Conservation (phyloP, 257 asterid genomes). For the Sherardia arvensis region DNA sequence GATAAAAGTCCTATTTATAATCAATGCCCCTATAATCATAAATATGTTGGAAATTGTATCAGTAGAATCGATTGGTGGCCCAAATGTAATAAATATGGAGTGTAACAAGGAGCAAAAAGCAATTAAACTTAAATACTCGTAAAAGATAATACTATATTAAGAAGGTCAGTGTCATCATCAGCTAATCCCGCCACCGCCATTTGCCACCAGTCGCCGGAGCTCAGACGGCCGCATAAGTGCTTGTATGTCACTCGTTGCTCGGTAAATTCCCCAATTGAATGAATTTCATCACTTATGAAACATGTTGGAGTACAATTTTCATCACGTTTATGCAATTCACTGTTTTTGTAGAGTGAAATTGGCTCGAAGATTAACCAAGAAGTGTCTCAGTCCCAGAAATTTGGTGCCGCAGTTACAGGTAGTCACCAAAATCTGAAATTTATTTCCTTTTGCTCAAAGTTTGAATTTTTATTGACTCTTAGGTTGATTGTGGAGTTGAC, state of each 20-base stretch:
- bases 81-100: no score
- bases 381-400: constrained; percentile 17
- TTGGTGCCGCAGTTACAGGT: constrained; percentile 16
- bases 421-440: not conserved
- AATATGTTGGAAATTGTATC: no score
- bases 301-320: not conserved
- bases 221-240: constrained; percentile 20
- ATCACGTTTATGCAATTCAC: not conserved
- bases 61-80: no score
- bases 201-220: constrained; percentile 8
- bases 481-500: not conserved
- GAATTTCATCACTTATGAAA: no score
- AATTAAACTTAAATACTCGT: no score
- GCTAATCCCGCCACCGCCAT: constrained; percentile 2
- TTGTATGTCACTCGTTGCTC: constrained; percentile 21
- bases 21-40: no score
- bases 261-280: constrained; percentile 17
- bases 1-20: no score
- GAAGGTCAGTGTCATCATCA: not conserved
- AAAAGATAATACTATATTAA: not conserved
- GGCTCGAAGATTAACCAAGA: constrained; percentile 21
- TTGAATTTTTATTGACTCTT: no score
- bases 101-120: not conserved
- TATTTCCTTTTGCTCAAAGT: not conserved
- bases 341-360: constrained; percentile 27